Percentiles rank a stretch among this genome's conserved stretches.
phyloP scores from a whole-genome alignment of 768 basidiomycete species.

The Boletus patriciae region DNA sequence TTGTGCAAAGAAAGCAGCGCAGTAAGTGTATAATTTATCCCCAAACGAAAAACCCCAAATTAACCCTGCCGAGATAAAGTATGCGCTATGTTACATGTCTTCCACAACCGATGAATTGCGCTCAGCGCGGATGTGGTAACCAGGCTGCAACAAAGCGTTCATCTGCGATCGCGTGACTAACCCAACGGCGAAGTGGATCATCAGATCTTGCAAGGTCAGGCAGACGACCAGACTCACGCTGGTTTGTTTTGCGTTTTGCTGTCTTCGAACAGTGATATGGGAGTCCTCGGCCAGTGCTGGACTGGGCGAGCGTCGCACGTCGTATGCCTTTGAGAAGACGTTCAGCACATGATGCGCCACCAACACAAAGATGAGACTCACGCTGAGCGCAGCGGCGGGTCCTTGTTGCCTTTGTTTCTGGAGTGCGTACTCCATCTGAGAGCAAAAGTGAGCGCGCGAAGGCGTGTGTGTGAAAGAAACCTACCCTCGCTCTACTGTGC shows the following conservation, averaged over 20 bases:
- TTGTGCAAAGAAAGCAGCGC: conserved; percentile 12
- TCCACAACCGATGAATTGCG: conserved; percentile 20
- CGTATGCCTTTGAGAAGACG: conserved; percentile 23
- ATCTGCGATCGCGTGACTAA: conserved; percentile 34
- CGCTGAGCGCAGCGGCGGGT: conserved; percentile 22
- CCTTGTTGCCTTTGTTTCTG: conserved; percentile 34
- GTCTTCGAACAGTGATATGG: conserved; percentile 35
- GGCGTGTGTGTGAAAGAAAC: background rate
- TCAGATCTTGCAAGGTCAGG: conserved; percentile 10
- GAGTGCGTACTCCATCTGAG: conserved; percentile 34
- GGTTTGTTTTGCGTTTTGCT: conserved; percentile 24
- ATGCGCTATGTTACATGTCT: conserved; percentile 13
- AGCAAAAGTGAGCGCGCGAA: conserved; percentile 6
- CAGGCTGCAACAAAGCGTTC: conserved; percentile 10
- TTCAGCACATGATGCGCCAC: conserved; percentile 5
- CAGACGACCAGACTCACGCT: conserved; percentile 14
- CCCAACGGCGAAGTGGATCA: conserved; percentile 8
- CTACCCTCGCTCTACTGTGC: conserved; percentile 32
- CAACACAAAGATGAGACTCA: conserved; percentile 10
- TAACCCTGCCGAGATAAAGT: conserved; percentile 27
- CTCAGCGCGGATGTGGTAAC: conserved; percentile 23
- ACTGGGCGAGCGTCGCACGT: conserved; percentile 33
- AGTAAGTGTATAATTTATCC: conserved; percentile 31
- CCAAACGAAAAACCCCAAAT: conserved; percentile 21
- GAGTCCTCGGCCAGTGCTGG: conserved; percentile 32